Conservation (phyloP, 208 protist genomes). For the Leishmania mexicana region DNA sequence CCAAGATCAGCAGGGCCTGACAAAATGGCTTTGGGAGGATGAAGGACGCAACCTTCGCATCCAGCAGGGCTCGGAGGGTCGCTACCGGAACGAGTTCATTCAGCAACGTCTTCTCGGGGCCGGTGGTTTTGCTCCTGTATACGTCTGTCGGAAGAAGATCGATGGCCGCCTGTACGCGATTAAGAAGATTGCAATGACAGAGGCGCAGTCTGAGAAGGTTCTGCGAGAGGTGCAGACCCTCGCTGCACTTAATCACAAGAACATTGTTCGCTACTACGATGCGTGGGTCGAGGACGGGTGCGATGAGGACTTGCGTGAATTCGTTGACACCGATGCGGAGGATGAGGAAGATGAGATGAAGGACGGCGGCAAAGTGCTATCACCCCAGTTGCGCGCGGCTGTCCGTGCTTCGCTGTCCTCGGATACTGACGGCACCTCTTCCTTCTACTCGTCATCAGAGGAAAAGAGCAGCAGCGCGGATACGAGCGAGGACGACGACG, state of each 20-base stretch:
- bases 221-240: conserved; percentile 84
- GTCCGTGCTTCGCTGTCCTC: conserved; percentile 7
- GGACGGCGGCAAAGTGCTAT: not conserved
- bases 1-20: conserved; percentile 36
- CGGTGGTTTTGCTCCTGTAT: conserved; percentile 87
- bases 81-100: conserved; percentile 85
- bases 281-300: conserved; percentile 89
- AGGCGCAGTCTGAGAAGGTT: conserved; percentile 55
- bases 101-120: conserved; percentile 71
- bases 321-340: conserved; percentile 41
- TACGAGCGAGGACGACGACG: conserved; percentile 7
- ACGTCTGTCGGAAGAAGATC: conserved; percentile 85
- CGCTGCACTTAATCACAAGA: conserved; percentile 75
- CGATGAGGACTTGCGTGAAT: conserved; percentile 69
- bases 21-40: conserved; percentile 80
- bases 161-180: conserved; percentile 84
- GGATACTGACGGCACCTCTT: conserved; percentile 10
- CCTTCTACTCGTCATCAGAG: conserved; percentile 14
- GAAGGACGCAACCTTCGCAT: conserved; percentile 51
- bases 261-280: conserved; percentile 91
- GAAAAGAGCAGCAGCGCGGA: conserved; percentile 3
- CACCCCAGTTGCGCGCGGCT: not conserved
- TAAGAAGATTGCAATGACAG: conserved; percentile 84
- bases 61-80: conserved; percentile 54
- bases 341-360: conserved; percentile 38